These are phyloP conservation scores for Chlorokybus atmophyticus DNA, from an alignment of 139 green algal species.

Conservation along the genomic window DNA sequence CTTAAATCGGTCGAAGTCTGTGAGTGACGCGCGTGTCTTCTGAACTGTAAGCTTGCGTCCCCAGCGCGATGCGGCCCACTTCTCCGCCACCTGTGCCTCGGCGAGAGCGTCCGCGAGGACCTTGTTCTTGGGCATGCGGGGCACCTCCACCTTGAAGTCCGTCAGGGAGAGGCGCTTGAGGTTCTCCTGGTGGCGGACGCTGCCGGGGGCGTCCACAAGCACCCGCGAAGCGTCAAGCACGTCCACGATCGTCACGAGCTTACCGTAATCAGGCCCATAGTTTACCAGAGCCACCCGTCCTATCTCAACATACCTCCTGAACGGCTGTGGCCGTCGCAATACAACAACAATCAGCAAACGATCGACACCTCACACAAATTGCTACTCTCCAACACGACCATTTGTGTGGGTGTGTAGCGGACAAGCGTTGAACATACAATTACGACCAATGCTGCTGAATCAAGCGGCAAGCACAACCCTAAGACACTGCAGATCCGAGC, in stretches of 20 bases:
- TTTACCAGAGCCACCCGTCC: constrained; percentile 88
- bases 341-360: too few relatives aligned
- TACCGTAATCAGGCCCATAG: constrained; percentile 66
- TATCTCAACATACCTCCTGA: constrained; percentile 70
- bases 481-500: too few relatives aligned
- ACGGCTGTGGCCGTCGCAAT: too few relatives aligned
- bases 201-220: constrained; percentile 76
- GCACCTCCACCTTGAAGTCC: constrained; percentile 83
- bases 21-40: constrained; percentile 48
- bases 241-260: constrained; percentile 72
- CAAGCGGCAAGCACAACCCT: too few relatives aligned
- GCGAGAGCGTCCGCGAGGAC: constrained; percentile 58
- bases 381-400: too few relatives aligned
- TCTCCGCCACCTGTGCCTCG: constrained; percentile 62
- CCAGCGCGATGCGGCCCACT: constrained; percentile 73
- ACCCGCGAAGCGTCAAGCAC: constrained; percentile 91
- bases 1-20: constrained; percentile 93
- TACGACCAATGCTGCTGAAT: too few relatives aligned
- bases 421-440: too few relatives aligned
- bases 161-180: constrained; percentile 92
- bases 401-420: too few relatives aligned
- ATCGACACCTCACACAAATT: too few relatives aligned
- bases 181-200: constrained; percentile 42
- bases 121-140: constrained; percentile 73
- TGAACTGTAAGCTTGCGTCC: constrained; percentile 73